Conservation (phyloP, 768 basidiomycete genomes). For the Mycena capillaripes region DNA sequence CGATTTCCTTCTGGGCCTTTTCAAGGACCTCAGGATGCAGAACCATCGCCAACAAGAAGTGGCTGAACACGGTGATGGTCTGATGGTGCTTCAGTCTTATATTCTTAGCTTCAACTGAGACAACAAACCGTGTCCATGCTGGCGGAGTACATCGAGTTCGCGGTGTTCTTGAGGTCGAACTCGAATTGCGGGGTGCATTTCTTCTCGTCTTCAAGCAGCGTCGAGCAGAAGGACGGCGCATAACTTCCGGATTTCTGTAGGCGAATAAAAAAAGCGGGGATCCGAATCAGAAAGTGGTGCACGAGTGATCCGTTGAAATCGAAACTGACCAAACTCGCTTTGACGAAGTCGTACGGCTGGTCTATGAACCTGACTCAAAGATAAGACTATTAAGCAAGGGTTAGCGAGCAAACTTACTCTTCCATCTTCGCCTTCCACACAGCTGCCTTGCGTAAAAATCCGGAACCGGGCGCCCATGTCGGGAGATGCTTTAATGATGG, state of each 20-base stretch:
- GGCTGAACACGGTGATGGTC: constrained; percentile 69
- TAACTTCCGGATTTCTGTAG: constrained; percentile 57
- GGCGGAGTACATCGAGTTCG: constrained; percentile 85
- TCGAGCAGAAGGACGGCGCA: constrained; percentile 61
- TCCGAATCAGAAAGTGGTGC: constrained; percentile 20
- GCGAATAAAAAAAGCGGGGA: constrained; percentile 25
- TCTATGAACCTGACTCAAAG: constrained; percentile 60
- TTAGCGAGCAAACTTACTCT: constrained; percentile 42
- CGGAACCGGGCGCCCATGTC: constrained; percentile 75
- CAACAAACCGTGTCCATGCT: constrained; percentile 74
- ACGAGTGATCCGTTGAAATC: constrained; percentile 9
- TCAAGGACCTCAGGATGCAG: constrained; percentile 67
- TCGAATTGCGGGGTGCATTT: constrained; percentile 61
- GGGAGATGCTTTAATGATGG: constrained; percentile 71
- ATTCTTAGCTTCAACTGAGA: not conserved
- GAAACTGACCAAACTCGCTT: constrained; percentile 66
- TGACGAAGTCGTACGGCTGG: constrained; percentile 70
- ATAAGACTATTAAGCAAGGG: not conserved
- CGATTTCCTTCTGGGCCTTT: constrained; percentile 77
- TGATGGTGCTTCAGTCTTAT: constrained; percentile 39
- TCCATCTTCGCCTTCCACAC: constrained; percentile 76
- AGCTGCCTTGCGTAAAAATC: constrained; percentile 72
- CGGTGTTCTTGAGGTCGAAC: constrained; percentile 83
- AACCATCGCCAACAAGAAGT: constrained; percentile 80
- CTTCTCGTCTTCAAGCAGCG: constrained; percentile 66